Base-by-base conservation (phyloP, 306 rosid species). In the Prunus dulcis region DNA sequence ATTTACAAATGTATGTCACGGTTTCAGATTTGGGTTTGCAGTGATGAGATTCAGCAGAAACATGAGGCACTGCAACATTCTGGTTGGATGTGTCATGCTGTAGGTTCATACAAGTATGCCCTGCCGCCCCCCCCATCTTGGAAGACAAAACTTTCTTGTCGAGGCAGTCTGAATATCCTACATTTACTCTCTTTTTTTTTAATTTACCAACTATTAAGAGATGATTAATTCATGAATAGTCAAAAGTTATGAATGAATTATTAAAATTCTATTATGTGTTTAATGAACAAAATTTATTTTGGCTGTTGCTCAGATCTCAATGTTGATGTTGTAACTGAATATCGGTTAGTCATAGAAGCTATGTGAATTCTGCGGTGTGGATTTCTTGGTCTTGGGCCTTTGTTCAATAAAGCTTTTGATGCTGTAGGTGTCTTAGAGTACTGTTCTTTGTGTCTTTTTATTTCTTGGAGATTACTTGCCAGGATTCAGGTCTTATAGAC, bases 71-170 rank as follows among this genome's bases (percentile, higher is more conserved):
- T 53, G 67, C 85, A 64, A 76, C 88, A 75, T 83, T 89, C 90
- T 75, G 91, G 91, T 69, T 95, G 99, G 99, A 89, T 77, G 87
- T 95, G 99, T 78, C 93, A 89, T n/a, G 93, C 99, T 10, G 88
- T 92, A 80, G 99, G 97, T 61, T 88, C 97, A 83, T 95, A 95
- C 85, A 95, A 92, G 99, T 95, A 90, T 69, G 89, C 49, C 52
- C 75, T n/a, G n/a, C n/a, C n/a, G n/a, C n/a, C 63, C 52, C 7
- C 63, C 70, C 73, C 66, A 56, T 41, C 73, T 78, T 64, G 46
- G 25, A 50, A 64, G 71, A 38, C 55, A 14, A 64, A 22, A 49
- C 19, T 20, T 86, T 34, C 53, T 79, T 57, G 14, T 80, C 45
- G 20, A 57, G 62, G 67, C 23, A 34, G 3, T 19, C 34, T 47